These are phyloP conservation scores for Penicillium sclerotigenum DNA, from an alignment of 2,329 filamentous ascomycete species.

Conservation along the genomic window DNA sequence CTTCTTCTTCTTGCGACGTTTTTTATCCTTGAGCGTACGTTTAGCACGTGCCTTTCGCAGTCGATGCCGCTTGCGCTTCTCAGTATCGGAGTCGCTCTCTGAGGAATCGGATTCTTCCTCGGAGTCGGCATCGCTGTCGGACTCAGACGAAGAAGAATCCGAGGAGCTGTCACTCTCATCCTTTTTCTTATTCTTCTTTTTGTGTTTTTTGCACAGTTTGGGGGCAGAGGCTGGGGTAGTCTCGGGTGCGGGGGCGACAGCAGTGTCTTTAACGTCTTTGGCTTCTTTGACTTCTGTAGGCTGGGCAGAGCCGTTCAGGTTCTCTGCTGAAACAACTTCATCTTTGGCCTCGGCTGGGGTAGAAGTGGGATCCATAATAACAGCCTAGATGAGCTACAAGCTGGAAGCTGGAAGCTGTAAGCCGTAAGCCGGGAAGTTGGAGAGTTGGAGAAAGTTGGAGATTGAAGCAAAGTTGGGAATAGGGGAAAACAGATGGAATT, in stretches of 20 bases:
- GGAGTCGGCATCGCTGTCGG: conserved; percentile 19
- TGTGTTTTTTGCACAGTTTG: conserved; percentile 37
- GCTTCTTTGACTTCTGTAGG: conserved; percentile 9
- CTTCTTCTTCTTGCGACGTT: conserved; percentile 36
- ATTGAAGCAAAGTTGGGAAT: neutral
- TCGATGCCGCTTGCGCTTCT: conserved; percentile 35
- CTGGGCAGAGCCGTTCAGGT: conserved; percentile 18
- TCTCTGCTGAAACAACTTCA: conserved; percentile 30
- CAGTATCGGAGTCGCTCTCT: conserved; percentile 24
- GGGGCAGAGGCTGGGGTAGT: conserved; percentile 8
- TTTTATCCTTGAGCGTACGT: conserved; percentile 29
- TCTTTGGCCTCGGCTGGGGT: conserved; percentile 28
- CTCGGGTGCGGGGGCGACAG: conserved; percentile 23
- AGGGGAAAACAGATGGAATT: neutral
- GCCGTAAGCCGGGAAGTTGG: neutral
- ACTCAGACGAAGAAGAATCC: conserved; percentile 21
- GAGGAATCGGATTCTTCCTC: conserved; percentile 9
- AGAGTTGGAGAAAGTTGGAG: neutral
- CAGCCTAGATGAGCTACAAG: neutral
- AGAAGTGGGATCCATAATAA: conserved; percentile 21
- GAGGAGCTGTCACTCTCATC: conserved; percentile 20
- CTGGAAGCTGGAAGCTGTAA: neutral
- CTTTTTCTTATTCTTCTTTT: conserved; percentile 20
- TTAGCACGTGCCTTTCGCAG: conserved; percentile 37
- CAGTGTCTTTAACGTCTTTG: conserved; percentile 17